phyloP scores from a whole-genome alignment of 2,329 filamentous ascomycete genomes.

The Thelonectria olida region DNA sequence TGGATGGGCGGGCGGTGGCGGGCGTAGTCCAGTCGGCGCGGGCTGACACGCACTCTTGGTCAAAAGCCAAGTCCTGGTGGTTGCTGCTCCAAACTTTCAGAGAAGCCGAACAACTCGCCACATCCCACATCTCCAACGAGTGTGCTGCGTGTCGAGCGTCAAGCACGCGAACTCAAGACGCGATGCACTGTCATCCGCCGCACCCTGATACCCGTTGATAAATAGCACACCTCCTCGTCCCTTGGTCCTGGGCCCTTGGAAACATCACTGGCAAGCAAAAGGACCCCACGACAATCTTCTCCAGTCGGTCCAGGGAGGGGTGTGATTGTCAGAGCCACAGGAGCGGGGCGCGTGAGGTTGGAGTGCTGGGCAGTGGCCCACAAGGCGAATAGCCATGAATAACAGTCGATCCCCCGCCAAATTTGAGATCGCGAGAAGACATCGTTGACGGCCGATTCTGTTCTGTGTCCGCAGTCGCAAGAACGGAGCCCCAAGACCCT shows the following conservation, averaged over 20 bases:
- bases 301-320: slow-evolving; percentile 11
- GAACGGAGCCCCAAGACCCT: slow-evolving; percentile 26
- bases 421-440: slow-evolving; percentile 35
- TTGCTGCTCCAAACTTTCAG: no score
- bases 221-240: background rate
- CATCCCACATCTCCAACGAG: background rate
- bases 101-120: background rate
- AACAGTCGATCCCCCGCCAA: slow-evolving; percentile 34
- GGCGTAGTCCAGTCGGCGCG: background rate
- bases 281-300: slow-evolving; percentile 1
- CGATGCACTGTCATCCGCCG: no score
- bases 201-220: background rate
- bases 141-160: background rate
- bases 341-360: slow-evolving; percentile 11
- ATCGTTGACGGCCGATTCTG: slow-evolving; percentile 32
- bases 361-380: no score
- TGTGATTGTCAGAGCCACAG: background rate
- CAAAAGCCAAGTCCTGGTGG: no score
- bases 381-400: slow-evolving; percentile 8
- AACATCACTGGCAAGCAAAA: background rate
- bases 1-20: background rate
- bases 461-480: slow-evolving; percentile 26
- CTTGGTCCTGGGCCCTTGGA: background rate
- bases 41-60: background rate
- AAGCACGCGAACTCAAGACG: background rate